phyloP scores from a whole-genome alignment of 129 eudicot species.

The Solidago caesia region DNA sequence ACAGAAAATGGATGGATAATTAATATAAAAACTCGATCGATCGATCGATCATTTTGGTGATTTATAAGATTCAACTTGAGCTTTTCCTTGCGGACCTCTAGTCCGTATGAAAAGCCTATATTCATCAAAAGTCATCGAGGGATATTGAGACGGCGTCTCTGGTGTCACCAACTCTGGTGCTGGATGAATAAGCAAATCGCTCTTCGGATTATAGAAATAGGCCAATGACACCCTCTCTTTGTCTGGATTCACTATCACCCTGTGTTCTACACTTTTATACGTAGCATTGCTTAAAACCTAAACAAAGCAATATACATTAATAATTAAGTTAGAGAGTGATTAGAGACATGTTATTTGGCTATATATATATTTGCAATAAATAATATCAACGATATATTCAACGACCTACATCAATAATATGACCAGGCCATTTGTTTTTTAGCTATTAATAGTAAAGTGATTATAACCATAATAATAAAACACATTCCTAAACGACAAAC shows the following conservation, averaged over 20 bases:
- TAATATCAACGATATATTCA: too few relatives aligned
- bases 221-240: slow-evolving; percentile 77
- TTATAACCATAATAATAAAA: too few relatives aligned
- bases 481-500: too few relatives aligned
- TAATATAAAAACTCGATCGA: background rate
- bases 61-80: slow-evolving; percentile 63
- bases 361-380: too few relatives aligned
- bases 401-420: background rate
- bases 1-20: too few relatives aligned
- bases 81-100: slow-evolving; percentile 81
- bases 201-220: slow-evolving; percentile 76
- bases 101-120: slow-evolving; percentile 75
- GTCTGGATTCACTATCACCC: slow-evolving; percentile 76
- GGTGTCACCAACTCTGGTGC: slow-evolving; percentile 55
- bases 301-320: background rate
- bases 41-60: slow-evolving; percentile 33
- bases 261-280: slow-evolving; percentile 87
- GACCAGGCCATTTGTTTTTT: too few relatives aligned
- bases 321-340: background rate
- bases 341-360: too few relatives aligned
- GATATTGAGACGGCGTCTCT: slow-evolving; percentile 58
- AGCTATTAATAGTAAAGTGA: too few relatives aligned
- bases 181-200: slow-evolving; percentile 65
- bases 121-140: slow-evolving; percentile 77
- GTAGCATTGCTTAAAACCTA: slow-evolving; percentile 79